These are phyloP conservation scores for Phlebopus sp. DNA, from an alignment of 1,284 basidiomycete genomes.

Conservation along the genomic window DNA sequence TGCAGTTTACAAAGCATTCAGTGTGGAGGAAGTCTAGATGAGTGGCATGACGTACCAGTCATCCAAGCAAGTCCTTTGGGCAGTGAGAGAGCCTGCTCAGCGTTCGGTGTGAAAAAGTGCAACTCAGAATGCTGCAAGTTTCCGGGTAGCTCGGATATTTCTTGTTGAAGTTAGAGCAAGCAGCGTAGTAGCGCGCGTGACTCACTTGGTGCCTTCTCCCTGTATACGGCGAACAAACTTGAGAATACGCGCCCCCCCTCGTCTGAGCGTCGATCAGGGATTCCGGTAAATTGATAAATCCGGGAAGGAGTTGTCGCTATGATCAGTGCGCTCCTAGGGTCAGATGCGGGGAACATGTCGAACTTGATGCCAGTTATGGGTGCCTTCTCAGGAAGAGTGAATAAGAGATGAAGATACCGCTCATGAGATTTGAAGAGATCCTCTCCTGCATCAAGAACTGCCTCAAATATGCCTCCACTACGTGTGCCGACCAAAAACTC, in stretches of 20 bases:
- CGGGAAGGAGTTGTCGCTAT: slow-evolving; percentile 85
- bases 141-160: slow-evolving; percentile 85
- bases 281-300: slow-evolving; percentile 88
- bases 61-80: slow-evolving; percentile 84
- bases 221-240: slow-evolving; percentile 69
- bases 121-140: slow-evolving; percentile 72
- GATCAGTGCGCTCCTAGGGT: slow-evolving; percentile 63
- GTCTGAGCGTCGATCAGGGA: slow-evolving; percentile 60
- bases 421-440: slow-evolving; percentile 92
- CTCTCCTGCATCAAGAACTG: slow-evolving; percentile 81
- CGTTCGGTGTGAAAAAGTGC: slow-evolving; percentile 69
- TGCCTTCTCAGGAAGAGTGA: slow-evolving; percentile 74
- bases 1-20: slow-evolving; percentile 24
- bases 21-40: slow-evolving; percentile 9
- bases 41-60: slow-evolving; percentile 58
- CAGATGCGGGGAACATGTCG: slow-evolving; percentile 66
- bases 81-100: slow-evolving; percentile 64
- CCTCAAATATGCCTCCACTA: slow-evolving; percentile 83
- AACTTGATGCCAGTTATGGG: slow-evolving; percentile 82
- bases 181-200: slow-evolving; percentile 8
- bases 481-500: slow-evolving; percentile 89
- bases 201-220: slow-evolving; percentile 79
- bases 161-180: slow-evolving; percentile 41
- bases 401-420: slow-evolving; percentile 77
- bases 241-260: slow-evolving; percentile 79